A percentile compares a stretch with the other conserved stretches of the same genome.
These are phyloP conservation scores for Aspergillus amoenus DNA, from an alignment of 2,329 filamentous ascomycete species.

Conservation along the genomic window DNA sequence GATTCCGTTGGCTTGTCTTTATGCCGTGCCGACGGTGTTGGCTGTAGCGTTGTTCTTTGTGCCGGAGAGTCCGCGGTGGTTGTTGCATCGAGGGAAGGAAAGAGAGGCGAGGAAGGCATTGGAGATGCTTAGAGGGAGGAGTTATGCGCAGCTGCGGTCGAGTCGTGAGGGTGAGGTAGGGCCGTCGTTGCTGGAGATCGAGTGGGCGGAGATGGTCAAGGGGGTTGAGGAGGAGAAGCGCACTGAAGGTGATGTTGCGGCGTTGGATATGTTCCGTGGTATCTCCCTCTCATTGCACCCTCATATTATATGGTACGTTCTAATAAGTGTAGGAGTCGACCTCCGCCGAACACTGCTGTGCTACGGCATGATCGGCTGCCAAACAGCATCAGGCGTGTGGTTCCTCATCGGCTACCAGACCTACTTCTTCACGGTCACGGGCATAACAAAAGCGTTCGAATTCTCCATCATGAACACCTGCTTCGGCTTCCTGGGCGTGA, in stretches of 20 bases:
- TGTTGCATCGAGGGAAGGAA: slow-evolving; percentile 24
- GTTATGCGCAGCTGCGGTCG: neutral
- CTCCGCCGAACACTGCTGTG: neutral
- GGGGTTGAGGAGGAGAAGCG: neutral
- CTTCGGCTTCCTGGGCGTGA: slow-evolving; percentile 40
- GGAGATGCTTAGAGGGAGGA: neutral
- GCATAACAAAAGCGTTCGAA: neutral
- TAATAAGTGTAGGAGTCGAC: neutral
- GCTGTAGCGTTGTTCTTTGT: slow-evolving; percentile 25
- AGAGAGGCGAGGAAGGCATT: neutral
- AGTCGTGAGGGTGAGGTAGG: neutral
- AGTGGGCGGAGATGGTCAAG: neutral
- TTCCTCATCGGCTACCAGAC: neutral
- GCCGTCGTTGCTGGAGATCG: neutral
- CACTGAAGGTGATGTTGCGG: neutral
- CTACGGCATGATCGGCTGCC: neutral
- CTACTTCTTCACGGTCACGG: neutral
- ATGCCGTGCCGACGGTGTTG: slow-evolving; percentile 24
- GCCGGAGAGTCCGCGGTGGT: slow-evolving; percentile 29
- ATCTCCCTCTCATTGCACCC: too few relatives aligned
- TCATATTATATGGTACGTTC: too few relatives aligned
- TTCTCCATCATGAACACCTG: neutral
- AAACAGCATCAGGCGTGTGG: neutral
- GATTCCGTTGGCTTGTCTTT: slow-evolving; percentile 24
- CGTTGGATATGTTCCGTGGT: neutral